Evolutionary conservation across 31 red algal species (phyloP).

Genomic region (Endocladia muricata): DNA sequence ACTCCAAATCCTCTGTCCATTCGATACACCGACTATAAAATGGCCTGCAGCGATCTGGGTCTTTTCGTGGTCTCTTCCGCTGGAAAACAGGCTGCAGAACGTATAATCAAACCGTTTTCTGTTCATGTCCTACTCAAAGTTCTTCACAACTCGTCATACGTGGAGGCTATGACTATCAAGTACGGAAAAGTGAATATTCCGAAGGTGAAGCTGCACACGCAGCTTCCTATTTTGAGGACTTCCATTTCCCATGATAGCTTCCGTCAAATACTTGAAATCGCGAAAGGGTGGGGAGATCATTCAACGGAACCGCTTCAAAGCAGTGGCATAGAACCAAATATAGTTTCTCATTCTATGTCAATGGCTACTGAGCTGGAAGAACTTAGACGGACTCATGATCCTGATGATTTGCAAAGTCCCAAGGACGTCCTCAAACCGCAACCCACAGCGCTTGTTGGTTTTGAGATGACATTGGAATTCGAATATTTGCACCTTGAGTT

Average conservation of each 20-base stretch:
- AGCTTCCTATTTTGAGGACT: conserved; percentile 54
- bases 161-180: conserved; percentile 56
- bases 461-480: conserved; percentile 73
- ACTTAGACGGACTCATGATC: conserved; percentile 12
- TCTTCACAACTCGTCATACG: conserved; percentile 76
- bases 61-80: conserved; percentile 60
- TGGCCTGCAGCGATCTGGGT: conserved; percentile 78
- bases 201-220: conserved; percentile 50
- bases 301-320: conserved; percentile 9
- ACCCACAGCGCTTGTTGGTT: conserved; percentile 31
- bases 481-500: conserved; percentile 80
- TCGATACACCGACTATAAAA: conserved; percentile 77
- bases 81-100: conserved; percentile 45
- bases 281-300: conserved; percentile 44
- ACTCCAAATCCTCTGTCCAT: conserved; percentile 20
- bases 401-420: not conserved
- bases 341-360: conserved; percentile 46
- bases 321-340: conserved; percentile 70
- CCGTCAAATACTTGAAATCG: conserved; percentile 57
- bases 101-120: conserved; percentile 74
- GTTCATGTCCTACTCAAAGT: conserved; percentile 81
- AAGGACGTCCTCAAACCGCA: not conserved
- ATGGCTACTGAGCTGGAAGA: conserved; percentile 62
- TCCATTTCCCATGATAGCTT: conserved; percentile 72
- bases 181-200: conserved; percentile 26